These are phyloP conservation scores for Jatropha podagrica DNA, from an alignment of 441 rosid species.

Conservation along the genomic window DNA sequence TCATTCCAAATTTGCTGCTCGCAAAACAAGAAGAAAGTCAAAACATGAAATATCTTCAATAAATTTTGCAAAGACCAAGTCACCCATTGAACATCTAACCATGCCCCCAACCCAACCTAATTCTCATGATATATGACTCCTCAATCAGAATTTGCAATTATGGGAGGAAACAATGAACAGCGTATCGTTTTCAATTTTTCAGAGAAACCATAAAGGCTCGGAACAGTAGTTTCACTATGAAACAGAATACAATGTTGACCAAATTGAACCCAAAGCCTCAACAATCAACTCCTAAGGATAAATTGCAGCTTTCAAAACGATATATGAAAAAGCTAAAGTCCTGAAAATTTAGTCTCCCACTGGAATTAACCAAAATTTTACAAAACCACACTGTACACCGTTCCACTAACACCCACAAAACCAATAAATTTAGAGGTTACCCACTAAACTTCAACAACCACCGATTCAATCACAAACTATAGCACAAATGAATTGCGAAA, in stretches of 20 bases:
- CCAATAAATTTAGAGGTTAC: slow-evolving; percentile 4
- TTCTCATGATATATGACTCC: neutral
- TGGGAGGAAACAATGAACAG: neutral
- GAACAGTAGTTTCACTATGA: neutral
- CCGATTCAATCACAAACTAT: neutral
- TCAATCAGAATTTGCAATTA: neutral
- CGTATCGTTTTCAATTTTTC: slow-evolving; percentile 6
- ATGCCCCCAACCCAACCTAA: neutral
- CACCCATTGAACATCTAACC: neutral
- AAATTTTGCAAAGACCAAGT: neutral
- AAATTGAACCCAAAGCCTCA: too few species aligned
- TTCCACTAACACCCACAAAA: neutral
- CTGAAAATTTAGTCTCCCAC: neutral
- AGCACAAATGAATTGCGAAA: slow-evolving; percentile 5
- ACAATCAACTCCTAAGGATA: neutral
- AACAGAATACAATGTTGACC: neutral
- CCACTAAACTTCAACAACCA: neutral
- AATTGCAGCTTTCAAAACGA: neutral
- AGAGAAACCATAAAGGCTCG: neutral
- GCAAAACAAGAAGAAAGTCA: slow-evolving; percentile 11
- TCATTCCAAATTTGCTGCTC: slow-evolving; percentile 98
- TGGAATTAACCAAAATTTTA: slow-evolving; percentile 3
- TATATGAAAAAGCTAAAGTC: neutral
- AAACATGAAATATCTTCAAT: neutral
- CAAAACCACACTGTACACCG: neutral